These are phyloP conservation scores for Cyclotella cryptica DNA, from an alignment of 108 stramenopile species.

Conservation along the genomic window DNA sequence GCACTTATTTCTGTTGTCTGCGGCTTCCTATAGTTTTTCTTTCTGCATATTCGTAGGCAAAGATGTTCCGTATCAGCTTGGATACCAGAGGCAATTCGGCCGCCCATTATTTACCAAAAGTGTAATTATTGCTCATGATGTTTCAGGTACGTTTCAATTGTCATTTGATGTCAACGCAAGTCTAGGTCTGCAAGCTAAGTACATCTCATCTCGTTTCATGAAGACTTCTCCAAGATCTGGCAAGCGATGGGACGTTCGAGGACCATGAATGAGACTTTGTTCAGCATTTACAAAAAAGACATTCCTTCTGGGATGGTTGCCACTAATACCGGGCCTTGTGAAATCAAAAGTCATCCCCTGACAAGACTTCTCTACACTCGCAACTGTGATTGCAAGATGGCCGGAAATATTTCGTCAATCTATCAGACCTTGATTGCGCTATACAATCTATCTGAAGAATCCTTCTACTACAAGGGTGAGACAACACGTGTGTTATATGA, in stretches of 20 bases:
- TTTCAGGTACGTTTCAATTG: slow-evolving; percentile 13
- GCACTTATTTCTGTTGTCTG: neutral
- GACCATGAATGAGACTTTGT: slow-evolving; percentile 62
- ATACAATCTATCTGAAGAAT: slow-evolving; percentile 47
- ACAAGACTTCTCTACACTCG: slow-evolving; percentile 54
- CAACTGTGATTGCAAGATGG: slow-evolving; percentile 64
- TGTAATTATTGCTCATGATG: slow-evolving; percentile 65
- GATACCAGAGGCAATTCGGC: slow-evolving; percentile 52
- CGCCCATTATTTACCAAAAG: slow-evolving; percentile 52
- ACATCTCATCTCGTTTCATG: too few species aligned
- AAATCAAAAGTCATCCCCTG: slow-evolving; percentile 53
- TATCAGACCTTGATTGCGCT: slow-evolving; percentile 62
- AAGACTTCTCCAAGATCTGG: slow-evolving; percentile 69
- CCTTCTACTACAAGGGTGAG: slow-evolving; percentile 57
- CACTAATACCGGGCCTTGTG: slow-evolving; percentile 25
- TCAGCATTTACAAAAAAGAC: slow-evolving; percentile 58
- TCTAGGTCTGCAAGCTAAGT: neutral
- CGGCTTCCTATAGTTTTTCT: neutral
- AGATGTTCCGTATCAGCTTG: slow-evolving; percentile 51
- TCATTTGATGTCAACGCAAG: neutral
- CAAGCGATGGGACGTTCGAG: slow-evolving; percentile 67
- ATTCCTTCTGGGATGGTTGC: slow-evolving; percentile 40
- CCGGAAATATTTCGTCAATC: slow-evolving; percentile 60
- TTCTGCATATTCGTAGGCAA: slow-evolving; percentile 11
- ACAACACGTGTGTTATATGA: neutral